Base-by-base conservation (phyloP, 176 grass and related monocot genomes). In the Ananas comosus region DNA sequence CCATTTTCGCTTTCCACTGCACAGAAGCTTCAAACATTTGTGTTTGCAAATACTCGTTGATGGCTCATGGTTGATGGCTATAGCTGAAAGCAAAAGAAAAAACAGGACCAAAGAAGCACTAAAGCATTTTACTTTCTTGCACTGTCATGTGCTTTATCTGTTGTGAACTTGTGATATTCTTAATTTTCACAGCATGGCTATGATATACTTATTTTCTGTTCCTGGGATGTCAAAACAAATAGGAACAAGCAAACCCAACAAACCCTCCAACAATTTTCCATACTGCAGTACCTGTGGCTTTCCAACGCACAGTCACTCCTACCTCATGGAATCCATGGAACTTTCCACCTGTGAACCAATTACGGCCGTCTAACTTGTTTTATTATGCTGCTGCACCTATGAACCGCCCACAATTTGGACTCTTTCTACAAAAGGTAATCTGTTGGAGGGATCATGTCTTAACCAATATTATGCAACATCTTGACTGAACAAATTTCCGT, bases 341-440 rank as follows among this genome's bases (percentile, higher is more conserved):
- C 65, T 67, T 67, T 67, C 65, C 25, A 16, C 65, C 25, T 47
- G 29, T 67, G 65, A 67, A 67, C 65, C 65, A 67, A 47, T 16
- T 67, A n/a, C 65, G 48, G 65, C 65, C 28, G 48, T 67, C 65
- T 67, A 67, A 49, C 13, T 49, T 67, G 11, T 47, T 67, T 28
- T 67, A 67, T 47, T 67, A 67, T 67, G 65, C 65, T 49, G 65
- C 65, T 29, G 65, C 65, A 67, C 65, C 65, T 17, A 33, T 49
- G 65, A 67, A 67, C 65, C 29, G 42, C 28, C 65, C 33, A 48
- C 65, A 67, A 33, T 67, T 42, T 19, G 25, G 29, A 16, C 65
- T 67, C 28, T 42, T 48, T 14, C 29, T 67, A 48, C 25, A 67
- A 47, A 67, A n/a, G 65, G 65, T 67, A 67, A 49, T 67, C 33